Conservation (phyloP, 2,329 filamentous ascomycete genomes). For the Fusarium liriodendri region DNA sequence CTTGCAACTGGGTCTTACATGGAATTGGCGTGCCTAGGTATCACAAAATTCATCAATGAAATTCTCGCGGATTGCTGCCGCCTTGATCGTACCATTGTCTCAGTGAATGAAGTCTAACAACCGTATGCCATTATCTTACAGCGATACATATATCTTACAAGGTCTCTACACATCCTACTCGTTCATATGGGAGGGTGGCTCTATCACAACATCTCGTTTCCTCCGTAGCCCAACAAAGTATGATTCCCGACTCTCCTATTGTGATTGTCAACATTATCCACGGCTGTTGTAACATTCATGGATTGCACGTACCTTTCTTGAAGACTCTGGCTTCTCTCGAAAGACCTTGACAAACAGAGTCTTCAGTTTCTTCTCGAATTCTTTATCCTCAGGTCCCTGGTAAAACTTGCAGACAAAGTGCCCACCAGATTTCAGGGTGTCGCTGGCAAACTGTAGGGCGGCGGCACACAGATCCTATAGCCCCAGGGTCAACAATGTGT, state of each 20-base stretch:
- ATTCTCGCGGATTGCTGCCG: constrained; percentile 44
- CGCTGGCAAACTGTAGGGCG: constrained; percentile 85
- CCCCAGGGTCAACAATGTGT: not conserved
- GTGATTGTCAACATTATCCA: constrained; percentile 2
- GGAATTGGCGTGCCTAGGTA: constrained; percentile 61
- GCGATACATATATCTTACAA: not conserved
- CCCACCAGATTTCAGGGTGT: constrained; percentile 83
- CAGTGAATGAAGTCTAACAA: not conserved
- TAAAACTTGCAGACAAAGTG: constrained; percentile 99
- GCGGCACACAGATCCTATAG: constrained; percentile 87
- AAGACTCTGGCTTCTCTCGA: constrained; percentile 92
- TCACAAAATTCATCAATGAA: constrained; percentile 54
- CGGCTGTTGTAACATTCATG: not conserved
- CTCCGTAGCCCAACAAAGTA: constrained; percentile 86
- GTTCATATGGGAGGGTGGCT: constrained; percentile 2
- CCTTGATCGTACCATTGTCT: constrained; percentile 32
- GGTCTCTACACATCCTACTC: not conserved
- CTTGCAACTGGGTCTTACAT: constrained; percentile 53
- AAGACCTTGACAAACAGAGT: constrained; percentile 83
- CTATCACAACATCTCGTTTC: constrained; percentile 58
- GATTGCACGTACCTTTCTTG: constrained; percentile 72
- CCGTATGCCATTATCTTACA: not conserved
- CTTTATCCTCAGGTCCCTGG: constrained; percentile 87
- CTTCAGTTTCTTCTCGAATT: constrained; percentile 78
- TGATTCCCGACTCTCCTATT: constrained; percentile 71